phyloP scores from a whole-genome alignment of 2,329 filamentous ascomycete species.

The Ceratocystis variospora region DNA sequence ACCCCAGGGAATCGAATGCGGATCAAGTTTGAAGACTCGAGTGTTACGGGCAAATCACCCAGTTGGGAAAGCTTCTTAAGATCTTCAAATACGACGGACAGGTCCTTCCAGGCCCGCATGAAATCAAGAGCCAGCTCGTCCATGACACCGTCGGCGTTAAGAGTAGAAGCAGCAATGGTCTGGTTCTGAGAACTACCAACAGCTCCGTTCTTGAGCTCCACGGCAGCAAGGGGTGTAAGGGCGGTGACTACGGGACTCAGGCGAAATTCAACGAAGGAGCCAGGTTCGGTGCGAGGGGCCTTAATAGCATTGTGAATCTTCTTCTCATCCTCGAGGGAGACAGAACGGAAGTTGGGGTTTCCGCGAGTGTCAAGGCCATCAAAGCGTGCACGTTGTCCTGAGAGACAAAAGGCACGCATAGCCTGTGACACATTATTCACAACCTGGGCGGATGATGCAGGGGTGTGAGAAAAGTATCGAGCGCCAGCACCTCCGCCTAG shows the following conservation, averaged over 20 bases:
- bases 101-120: constrained; percentile 68
- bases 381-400: constrained; percentile 75
- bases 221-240: constrained; percentile 54
- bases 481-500: constrained; percentile 42
- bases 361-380: constrained; percentile 63
- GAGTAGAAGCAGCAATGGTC: constrained; percentile 38
- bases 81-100: constrained; percentile 66
- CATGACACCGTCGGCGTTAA: constrained; percentile 73
- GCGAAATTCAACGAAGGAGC: constrained; percentile 78
- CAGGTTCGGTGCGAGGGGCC: constrained; percentile 49
- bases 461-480: constrained; percentile 81
- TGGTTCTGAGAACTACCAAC: constrained; percentile 18
- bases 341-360: constrained; percentile 62
- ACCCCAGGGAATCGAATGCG: constrained; percentile 85
- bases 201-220: constrained; percentile 29
- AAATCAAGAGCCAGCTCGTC: constrained; percentile 81
- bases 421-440: constrained; percentile 91
- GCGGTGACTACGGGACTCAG: constrained; percentile 83
- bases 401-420: constrained; percentile 82
- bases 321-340: constrained; percentile 57
- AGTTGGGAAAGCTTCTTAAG: constrained; percentile 61
- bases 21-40: constrained; percentile 53
- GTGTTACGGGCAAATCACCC: constrained; percentile 69
- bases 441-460: constrained; percentile 74
- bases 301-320: constrained; percentile 13